Conservation (phyloP, 441 rosid species). For the Aquilaria agallochum region DNA sequence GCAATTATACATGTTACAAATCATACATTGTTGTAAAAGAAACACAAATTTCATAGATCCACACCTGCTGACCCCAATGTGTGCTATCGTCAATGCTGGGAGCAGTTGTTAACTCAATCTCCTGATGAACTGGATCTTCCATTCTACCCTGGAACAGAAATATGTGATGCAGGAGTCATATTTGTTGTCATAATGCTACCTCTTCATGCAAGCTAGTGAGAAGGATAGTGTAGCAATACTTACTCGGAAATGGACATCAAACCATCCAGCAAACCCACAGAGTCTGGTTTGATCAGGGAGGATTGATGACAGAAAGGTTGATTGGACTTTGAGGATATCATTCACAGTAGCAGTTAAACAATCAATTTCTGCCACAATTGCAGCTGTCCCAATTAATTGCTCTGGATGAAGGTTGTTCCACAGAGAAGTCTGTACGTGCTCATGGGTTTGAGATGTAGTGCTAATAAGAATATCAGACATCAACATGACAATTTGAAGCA, state of each 20-base stretch:
- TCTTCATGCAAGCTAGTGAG: slow-evolving; percentile 1
- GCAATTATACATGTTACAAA: too few species aligned
- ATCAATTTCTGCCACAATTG: slow-evolving; percentile 76
- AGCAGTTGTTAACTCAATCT: slow-evolving; percentile 85
- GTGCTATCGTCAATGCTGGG: slow-evolving; percentile 78
- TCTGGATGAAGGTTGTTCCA: slow-evolving; percentile 95
- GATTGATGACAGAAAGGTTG: slow-evolving; percentile 52
- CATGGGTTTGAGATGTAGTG: background rate
- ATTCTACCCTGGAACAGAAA: slow-evolving; percentile 58
- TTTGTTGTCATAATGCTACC: slow-evolving; percentile 3
- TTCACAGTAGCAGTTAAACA: slow-evolving; percentile 74
- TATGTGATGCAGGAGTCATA: slow-evolving; percentile 12
- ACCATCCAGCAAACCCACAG: slow-evolving; percentile 96
- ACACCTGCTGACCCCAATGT: slow-evolving; percentile 99
- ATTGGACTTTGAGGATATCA: slow-evolving; percentile 66
- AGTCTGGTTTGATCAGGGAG: slow-evolving; percentile 43
- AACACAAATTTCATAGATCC: slow-evolving; percentile 3
- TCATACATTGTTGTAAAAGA: too few species aligned
- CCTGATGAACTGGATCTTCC: slow-evolving; percentile 70
- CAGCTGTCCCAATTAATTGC: slow-evolving; percentile 76
- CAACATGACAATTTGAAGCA: too few species aligned
- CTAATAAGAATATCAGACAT: too few species aligned
- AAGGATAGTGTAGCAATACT: slow-evolving; percentile 26
- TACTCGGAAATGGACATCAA: slow-evolving; percentile 94
- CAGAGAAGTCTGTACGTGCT: slow-evolving; percentile 61